phyloP scores from a whole-genome alignment of 805 yeast species.

The Pichia exigua region DNA sequence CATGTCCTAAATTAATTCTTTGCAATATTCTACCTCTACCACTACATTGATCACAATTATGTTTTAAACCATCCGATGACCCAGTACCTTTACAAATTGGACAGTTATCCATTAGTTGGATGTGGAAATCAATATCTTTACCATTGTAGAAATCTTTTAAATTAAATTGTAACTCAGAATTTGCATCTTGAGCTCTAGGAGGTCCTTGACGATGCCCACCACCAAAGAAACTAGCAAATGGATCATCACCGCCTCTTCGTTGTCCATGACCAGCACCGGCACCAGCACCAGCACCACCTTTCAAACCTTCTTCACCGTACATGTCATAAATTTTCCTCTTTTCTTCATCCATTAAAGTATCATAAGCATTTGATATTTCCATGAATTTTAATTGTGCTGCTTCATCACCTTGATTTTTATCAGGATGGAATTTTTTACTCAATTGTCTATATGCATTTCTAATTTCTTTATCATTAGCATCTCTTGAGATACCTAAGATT shows the following conservation, averaged over 20 bases:
- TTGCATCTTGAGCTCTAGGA: conserved; percentile 56
- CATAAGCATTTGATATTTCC: conserved; percentile 91
- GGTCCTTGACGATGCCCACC: conserved; percentile 35
- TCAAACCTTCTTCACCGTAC: conserved; percentile 69
- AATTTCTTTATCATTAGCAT: conserved; percentile 74
- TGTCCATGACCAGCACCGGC: conserved; percentile 28
- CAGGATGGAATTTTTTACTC: conserved; percentile 88
- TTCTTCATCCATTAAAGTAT: conserved; percentile 65
- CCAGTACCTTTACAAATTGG: conserved; percentile 79
- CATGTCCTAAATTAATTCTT: conserved; percentile 75
- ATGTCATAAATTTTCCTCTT: conserved; percentile 63
- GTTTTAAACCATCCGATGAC: conserved; percentile 65
- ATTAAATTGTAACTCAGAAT: conserved; percentile 46
- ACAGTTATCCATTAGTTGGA: conserved; percentile 71
- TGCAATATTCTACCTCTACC: conserved; percentile 68
- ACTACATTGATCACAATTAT: conserved; percentile 57
- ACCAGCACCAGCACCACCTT: conserved; percentile 53
- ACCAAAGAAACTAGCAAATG: background rate
- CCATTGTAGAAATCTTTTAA: conserved; percentile 70
- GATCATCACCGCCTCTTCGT: conserved; percentile 31
- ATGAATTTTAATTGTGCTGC: conserved; percentile 81
- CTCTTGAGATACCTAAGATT: conserved; percentile 59
- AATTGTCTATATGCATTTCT: conserved; percentile 77
- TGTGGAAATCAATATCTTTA: conserved; percentile 45
- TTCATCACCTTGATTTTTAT: conserved; percentile 78